Base-by-base conservation (phyloP, 257 asterid genomes). In the Solanum dulcamara region DNA sequence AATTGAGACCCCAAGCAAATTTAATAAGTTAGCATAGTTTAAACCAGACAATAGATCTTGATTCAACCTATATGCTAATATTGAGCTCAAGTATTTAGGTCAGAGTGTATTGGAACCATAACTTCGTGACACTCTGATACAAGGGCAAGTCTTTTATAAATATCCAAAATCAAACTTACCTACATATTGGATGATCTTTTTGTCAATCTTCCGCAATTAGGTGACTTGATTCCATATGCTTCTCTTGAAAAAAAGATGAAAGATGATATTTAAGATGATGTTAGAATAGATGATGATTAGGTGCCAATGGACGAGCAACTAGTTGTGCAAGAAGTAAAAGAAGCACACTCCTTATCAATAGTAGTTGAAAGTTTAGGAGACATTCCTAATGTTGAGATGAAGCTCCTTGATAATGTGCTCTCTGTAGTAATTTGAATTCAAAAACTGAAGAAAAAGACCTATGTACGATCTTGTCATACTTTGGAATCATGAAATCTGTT, bases 311-410 rank as follows among this genome's bases (percentile, higher is more conserved):
- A 96, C 71, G 99, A 96, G 83, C 94, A 92, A 89, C 90, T 94
- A 79, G 88, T 89, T 84, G 84, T 90, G 1, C 91, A 87, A 79
- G 93, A 94, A 91, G 97, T 94, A 86, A 96, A 96, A 90, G 94
- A 90, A 89, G 99, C 99, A 68, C 96, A 90, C 90, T 93, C 98
- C 57, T 92, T 97, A 86, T 98, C 98, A 77, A 96, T 96, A 64
- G 95, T 96, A 62, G 96, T 96, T 68, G 98, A 96, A 91, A 91
- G 95, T 79, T 97, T 96, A 93, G 98, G 97, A 53, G 99, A 94
- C 89, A 93, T 94, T 92, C 99, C 99, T 81, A 94, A 93, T 68
- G 98, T 98, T 84, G 99, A 94, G 93, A 80, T 91, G 50, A 93
- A 92, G 88, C 99, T 98, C 80, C 99, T 98, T 59, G 98, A 94